phyloP scores from a whole-genome alignment of 1,284 basidiomycete genomes.

The Hypsizygus ulmarius region DNA sequence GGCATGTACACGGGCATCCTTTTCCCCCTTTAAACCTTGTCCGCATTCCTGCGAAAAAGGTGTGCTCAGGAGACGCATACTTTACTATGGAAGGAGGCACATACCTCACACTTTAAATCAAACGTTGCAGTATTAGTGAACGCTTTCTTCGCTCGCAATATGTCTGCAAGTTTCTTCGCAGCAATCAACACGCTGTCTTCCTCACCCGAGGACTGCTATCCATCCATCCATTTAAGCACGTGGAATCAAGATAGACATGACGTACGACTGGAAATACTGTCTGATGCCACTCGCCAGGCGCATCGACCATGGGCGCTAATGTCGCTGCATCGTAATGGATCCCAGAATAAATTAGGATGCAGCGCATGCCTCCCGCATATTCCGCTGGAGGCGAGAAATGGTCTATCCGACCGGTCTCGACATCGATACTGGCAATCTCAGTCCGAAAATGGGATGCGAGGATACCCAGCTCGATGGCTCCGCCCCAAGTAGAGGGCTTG shows the following conservation, averaged over 20 bases:
- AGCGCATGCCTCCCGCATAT: slow-evolving; percentile 36
- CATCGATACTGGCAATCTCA: slow-evolving; percentile 88
- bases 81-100: slow-evolving; percentile 1
- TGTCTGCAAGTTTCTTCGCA: slow-evolving; percentile 67
- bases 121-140: slow-evolving; percentile 93
- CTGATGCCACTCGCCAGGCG: slow-evolving; percentile 84
- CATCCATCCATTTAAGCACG: background rate
- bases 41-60: slow-evolving; percentile 55
- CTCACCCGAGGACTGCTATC: slow-evolving; percentile 24
- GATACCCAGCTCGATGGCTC: slow-evolving; percentile 87
- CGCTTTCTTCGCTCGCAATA: slow-evolving; percentile 72
- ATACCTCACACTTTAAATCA: slow-evolving; percentile 78
- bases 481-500: slow-evolving; percentile 84
- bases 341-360: slow-evolving; percentile 84
- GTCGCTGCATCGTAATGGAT: slow-evolving; percentile 93
- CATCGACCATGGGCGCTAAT: slow-evolving; percentile 71
- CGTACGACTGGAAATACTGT: slow-evolving; percentile 70
- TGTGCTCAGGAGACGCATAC: background rate
- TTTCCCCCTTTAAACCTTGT: slow-evolving; percentile 86
- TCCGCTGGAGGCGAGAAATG: slow-evolving; percentile 60
- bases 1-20: slow-evolving; percentile 86
- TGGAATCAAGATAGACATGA: background rate
- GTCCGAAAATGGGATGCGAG: slow-evolving; percentile 78
- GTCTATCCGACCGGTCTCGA: slow-evolving; percentile 89
- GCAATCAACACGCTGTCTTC: slow-evolving; percentile 63